phyloP scores from a whole-genome alignment of 192 early-diverging fungal species.

The Mortierella alpina region DNA sequence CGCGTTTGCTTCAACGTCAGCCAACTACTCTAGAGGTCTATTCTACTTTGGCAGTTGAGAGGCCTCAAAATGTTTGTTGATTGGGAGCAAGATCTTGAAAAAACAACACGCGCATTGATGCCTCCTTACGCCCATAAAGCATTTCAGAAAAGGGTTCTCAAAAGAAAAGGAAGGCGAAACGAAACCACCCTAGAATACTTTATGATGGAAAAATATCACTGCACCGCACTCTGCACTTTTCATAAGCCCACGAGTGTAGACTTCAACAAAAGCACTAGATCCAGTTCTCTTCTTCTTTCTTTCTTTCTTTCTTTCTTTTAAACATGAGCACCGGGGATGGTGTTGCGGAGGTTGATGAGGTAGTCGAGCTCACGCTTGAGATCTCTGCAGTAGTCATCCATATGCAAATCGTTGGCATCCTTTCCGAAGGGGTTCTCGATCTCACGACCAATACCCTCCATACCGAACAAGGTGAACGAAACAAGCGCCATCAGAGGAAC shows the following conservation, averaged over 20 bases:
- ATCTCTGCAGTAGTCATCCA: constrained; percentile 60
- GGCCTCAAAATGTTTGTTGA: too few relatives aligned
- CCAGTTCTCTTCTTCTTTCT: background rate
- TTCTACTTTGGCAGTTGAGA: too few relatives aligned
- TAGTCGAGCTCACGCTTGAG: constrained; percentile 58
- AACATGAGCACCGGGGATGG: constrained; percentile 35
- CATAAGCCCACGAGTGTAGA: background rate
- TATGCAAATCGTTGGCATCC: constrained; percentile 61
- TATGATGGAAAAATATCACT: background rate
- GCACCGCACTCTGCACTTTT: background rate
- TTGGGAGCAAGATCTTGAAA: too few relatives aligned
- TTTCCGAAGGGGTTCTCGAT: constrained; percentile 67
- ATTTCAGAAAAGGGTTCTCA: too few relatives aligned
- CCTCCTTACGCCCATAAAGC: too few relatives aligned
- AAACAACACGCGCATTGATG: too few relatives aligned
- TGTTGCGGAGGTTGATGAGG: constrained; percentile 44
- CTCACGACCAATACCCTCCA: constrained; percentile 62
- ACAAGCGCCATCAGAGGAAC: constrained; percentile 56
- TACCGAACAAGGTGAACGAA: constrained; percentile 63
- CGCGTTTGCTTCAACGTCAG: too few relatives aligned
- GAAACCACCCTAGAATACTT: background rate
- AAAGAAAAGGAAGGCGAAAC: too few relatives aligned
- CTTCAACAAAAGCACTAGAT: background rate
- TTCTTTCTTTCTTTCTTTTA: constrained; percentile 8
- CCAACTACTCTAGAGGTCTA: too few relatives aligned